Percentiles rank a stretch among this genome's conserved stretches.
Evolutionary conservation across 2,329 filamentous ascomycete species (phyloP).

Genomic region (Aspergillus versicolor): DNA sequence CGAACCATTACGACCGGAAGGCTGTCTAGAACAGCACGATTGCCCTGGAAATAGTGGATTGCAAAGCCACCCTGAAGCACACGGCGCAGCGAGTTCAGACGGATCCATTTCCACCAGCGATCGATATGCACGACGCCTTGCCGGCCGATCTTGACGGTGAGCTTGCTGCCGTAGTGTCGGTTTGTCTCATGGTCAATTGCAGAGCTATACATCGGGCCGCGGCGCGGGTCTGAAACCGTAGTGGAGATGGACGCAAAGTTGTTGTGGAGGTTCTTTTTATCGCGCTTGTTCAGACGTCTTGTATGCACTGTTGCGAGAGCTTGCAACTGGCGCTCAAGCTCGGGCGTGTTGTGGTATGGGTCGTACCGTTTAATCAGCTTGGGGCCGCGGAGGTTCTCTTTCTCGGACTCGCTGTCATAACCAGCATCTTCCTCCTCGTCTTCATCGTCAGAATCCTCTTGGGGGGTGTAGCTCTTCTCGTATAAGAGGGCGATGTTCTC

Average conservation of each 20-base stretch:
- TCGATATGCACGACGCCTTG: slow-evolving; percentile 64
- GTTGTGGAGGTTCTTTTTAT: slow-evolving; percentile 65
- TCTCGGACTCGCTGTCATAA: slow-evolving; percentile 44
- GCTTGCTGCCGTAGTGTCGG: slow-evolving; percentile 59
- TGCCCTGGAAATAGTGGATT: slow-evolving; percentile 60
- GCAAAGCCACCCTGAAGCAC: slow-evolving; percentile 63
- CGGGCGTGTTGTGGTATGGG: slow-evolving; percentile 63
- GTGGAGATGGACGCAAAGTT: slow-evolving; percentile 66
- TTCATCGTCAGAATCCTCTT: slow-evolving; percentile 59
- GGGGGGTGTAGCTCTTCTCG: slow-evolving; percentile 66
- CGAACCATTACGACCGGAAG: slow-evolving; percentile 49
- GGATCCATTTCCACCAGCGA: slow-evolving; percentile 71
- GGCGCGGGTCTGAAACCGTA: slow-evolving; percentile 65
- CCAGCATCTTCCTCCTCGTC: slow-evolving; percentile 58
- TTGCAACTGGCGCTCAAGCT: slow-evolving; percentile 59
- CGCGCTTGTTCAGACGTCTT: slow-evolving; percentile 64
- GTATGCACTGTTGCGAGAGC: slow-evolving; percentile 60
- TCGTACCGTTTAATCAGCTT: slow-evolving; percentile 63
- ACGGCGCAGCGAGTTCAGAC: slow-evolving; percentile 61
- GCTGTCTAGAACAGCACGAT: slow-evolving; percentile 60
- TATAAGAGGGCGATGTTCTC: slow-evolving; percentile 80
- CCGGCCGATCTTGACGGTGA: slow-evolving; percentile 59
- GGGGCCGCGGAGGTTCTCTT: slow-evolving; percentile 38
- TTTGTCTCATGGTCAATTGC: slow-evolving; percentile 62
- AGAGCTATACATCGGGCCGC: slow-evolving; percentile 65